Percentiles rank a stretch among this genome's conserved stretches.
phyloP scores from a whole-genome alignment of 371 early-diverging fungal genomes.

The Apophysomyces sp. region DNA sequence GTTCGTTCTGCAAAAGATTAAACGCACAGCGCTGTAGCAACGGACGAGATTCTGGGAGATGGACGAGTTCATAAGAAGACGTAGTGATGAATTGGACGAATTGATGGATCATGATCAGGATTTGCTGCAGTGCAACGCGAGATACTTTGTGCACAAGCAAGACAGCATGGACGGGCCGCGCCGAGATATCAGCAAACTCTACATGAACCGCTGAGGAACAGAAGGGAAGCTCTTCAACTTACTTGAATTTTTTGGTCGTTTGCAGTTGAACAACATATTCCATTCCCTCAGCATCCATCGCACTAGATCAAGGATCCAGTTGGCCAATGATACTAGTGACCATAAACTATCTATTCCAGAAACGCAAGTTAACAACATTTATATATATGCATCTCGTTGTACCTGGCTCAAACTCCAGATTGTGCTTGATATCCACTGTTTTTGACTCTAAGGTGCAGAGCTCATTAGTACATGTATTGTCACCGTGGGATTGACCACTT shows the following conservation, averaged over 20 bases:
- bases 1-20: slow-evolving; percentile 21
- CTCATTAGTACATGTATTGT: not conserved
- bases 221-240: slow-evolving; percentile 8
- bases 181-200: slow-evolving; percentile 18
- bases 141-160: slow-evolving; percentile 32
- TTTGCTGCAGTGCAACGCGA: slow-evolving; percentile 18
- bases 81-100: slow-evolving; percentile 27
- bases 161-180: slow-evolving; percentile 30
- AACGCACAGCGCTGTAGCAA: slow-evolving; percentile 24
- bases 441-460: not conserved
- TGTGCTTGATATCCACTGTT: slow-evolving; percentile 2
- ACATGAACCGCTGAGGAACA: not conserved
- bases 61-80: slow-evolving; percentile 24
- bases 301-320: slow-evolving; percentile 35
- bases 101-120: slow-evolving; percentile 27
- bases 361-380: no score
- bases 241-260: slow-evolving; percentile 26
- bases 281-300: slow-evolving; percentile 39
- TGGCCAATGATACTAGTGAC: slow-evolving; percentile 36
- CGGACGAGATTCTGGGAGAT: slow-evolving; percentile 25
- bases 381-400: no score
- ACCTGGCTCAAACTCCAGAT: slow-evolving; percentile 24
- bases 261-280: slow-evolving; percentile 33
- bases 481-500: not conserved
- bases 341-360: slow-evolving; percentile 29